phyloP scores from a whole-genome alignment of 2,329 filamentous ascomycete genomes.

The Eurotiales sp. region DNA sequence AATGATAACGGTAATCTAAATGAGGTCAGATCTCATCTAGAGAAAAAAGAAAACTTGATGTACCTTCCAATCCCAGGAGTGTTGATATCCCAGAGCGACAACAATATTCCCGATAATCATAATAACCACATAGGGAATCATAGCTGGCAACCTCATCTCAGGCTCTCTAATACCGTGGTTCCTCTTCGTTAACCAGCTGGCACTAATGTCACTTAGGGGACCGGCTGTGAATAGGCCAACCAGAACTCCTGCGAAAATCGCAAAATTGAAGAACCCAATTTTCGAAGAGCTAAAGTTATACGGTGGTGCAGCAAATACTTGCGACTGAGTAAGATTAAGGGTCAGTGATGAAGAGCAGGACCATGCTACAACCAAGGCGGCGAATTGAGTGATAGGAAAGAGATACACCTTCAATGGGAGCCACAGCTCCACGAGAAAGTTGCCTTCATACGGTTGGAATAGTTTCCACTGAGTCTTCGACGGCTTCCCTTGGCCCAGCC shows the following conservation, averaged over 20 bases:
- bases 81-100: conserved; percentile 52
- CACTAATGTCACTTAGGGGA: too few relatives aligned
- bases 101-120: too few relatives aligned
- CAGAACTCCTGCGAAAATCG: too few relatives aligned
- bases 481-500: not conserved
- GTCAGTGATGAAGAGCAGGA: conserved; percentile 55
- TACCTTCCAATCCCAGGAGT: conserved; percentile 52
- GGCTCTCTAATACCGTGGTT: too few relatives aligned
- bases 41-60: conserved; percentile 16
- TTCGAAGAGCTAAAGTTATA: conserved; percentile 58
- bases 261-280: conserved; percentile 53
- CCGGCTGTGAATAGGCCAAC: too few relatives aligned
- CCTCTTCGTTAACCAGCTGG: too few relatives aligned
- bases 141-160: too few relatives aligned
- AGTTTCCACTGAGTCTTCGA: not conserved
- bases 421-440: conserved; percentile 51
- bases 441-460: conserved; percentile 47
- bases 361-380: conserved; percentile 62
- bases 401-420: conserved; percentile 59
- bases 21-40: conserved; percentile 28
- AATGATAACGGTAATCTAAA: conserved; percentile 45
- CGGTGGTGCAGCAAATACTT: conserved; percentile 53
- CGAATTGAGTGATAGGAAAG: conserved; percentile 61
- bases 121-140: too few relatives aligned
- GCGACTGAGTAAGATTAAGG: conserved; percentile 57